Evolutionary conservation across 1,284 basidiomycete genomes (phyloP).

Genomic region (Apiotrichum akiyoshidainum): DNA sequence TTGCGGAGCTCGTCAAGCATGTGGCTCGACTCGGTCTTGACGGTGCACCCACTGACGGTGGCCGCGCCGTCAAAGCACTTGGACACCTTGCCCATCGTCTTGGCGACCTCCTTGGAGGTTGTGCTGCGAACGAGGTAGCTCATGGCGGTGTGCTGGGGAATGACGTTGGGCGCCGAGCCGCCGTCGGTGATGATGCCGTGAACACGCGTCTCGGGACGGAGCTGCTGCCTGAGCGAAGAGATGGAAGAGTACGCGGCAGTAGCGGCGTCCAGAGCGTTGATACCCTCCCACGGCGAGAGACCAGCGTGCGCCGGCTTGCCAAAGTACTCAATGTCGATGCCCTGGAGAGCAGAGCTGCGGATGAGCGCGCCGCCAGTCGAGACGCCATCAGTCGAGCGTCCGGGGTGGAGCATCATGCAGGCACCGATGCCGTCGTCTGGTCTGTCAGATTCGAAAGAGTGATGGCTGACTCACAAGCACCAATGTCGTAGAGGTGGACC

Average conservation of each 20-base stretch:
- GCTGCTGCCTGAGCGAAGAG: conserved; percentile 70
- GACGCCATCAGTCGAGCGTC: neutral
- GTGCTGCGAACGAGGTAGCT: conserved; percentile 65
- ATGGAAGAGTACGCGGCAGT: conserved; percentile 72
- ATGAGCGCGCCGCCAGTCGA: conserved; percentile 15
- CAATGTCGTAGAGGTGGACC: conserved; percentile 65
- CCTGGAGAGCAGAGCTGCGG: conserved; percentile 27
- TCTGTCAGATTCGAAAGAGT: neutral
- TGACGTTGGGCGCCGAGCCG: conserved; percentile 58
- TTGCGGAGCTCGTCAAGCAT: conserved; percentile 58
- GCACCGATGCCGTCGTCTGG: conserved; percentile 23
- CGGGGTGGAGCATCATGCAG: conserved; percentile 27
- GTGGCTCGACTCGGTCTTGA: conserved; percentile 54
- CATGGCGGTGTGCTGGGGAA: conserved; percentile 71
- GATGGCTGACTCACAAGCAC: conserved; percentile 63
- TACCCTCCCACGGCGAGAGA: conserved; percentile 59
- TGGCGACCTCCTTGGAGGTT: conserved; percentile 58
- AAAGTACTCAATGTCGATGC: conserved; percentile 26
- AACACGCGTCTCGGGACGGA: conserved; percentile 40
- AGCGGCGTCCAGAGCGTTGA: conserved; percentile 79
- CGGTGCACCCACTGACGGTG: conserved; percentile 64
- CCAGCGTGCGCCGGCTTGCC: conserved; percentile 68
- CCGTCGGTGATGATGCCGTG: conserved; percentile 65
- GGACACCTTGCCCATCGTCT: conserved; percentile 56
- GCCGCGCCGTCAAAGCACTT: conserved; percentile 68